Evolutionary conservation across 2,329 filamentous ascomycete species (phyloP).

Genomic region (Apiospora marii): DNA sequence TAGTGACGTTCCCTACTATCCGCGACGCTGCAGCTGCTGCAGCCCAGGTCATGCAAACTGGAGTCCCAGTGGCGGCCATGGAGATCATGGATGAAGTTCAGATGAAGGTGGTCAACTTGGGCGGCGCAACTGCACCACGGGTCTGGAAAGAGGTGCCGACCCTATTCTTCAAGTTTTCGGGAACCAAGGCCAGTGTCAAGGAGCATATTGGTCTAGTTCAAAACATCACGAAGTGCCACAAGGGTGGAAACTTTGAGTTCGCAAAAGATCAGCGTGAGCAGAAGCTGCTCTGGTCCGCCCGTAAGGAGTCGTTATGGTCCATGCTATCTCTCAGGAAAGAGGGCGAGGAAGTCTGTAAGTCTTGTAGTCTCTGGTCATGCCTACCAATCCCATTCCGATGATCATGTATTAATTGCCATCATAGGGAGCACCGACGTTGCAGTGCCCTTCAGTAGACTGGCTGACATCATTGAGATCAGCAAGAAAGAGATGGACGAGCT

Average conservation of each 20-base stretch:
- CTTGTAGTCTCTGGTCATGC: background rate
- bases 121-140: constrained; percentile 71
- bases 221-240: constrained; percentile 69
- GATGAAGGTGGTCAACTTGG: constrained; percentile 82
- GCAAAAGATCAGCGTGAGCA: constrained; percentile 75
- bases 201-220: constrained; percentile 79
- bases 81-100: constrained; percentile 91
- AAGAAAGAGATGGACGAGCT: constrained; percentile 90
- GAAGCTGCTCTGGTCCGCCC: constrained; percentile 78
- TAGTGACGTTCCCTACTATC: constrained; percentile 81
- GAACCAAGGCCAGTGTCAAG: constrained; percentile 77
- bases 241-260: constrained; percentile 76
- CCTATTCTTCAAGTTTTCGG: constrained; percentile 86
- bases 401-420: background rate
- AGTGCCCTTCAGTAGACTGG: constrained; percentile 77
- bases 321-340: constrained; percentile 75
- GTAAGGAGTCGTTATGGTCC: constrained; percentile 86
- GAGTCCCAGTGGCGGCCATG: constrained; percentile 77
- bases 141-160: constrained; percentile 80
- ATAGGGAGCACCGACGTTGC: constrained; percentile 83
- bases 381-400: background rate
- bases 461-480: constrained; percentile 80
- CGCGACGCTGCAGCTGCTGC: constrained; percentile 78
- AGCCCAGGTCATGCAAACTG: constrained; percentile 77
- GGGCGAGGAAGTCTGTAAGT: constrained; percentile 76